Conservation (phyloP, 768 basidiomycete genomes). For the Hericium rajendrae region DNA sequence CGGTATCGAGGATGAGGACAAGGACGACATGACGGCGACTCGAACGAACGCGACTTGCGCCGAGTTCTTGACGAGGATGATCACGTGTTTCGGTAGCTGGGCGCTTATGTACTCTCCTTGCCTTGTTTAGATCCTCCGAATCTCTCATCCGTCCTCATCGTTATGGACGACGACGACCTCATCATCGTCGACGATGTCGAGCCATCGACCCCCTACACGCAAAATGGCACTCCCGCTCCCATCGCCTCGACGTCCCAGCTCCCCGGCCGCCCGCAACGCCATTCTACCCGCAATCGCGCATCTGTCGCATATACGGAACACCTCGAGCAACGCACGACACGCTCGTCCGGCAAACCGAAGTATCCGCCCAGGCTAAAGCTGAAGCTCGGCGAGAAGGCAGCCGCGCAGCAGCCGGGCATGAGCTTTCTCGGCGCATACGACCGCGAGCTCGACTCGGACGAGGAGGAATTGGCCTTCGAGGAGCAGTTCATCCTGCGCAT, state of each 20-base stretch:
- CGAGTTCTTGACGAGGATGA: not conserved
- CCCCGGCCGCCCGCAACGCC: constrained; percentile 12
- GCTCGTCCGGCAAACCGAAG: constrained; percentile 34
- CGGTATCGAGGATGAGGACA: constrained; percentile 15
- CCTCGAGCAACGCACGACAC: constrained; percentile 25
- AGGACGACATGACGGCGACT: not conserved
- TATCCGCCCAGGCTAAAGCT: constrained; percentile 70
- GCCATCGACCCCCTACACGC: constrained; percentile 27
- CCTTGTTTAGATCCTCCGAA: not conserved
- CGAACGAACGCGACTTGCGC: not conserved
- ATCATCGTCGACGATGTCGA: constrained; percentile 54
- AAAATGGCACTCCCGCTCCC: constrained; percentile 17
- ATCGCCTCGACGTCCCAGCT: constrained; percentile 5
- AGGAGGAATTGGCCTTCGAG: constrained; percentile 90
- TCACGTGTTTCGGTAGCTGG: not conserved
- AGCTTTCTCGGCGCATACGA: constrained; percentile 89
- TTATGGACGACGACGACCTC: constrained; percentile 43
- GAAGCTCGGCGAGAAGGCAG: constrained; percentile 78
- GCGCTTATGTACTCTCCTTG: not conserved
- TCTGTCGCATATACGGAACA: constrained; percentile 15
- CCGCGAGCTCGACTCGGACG: constrained; percentile 89
- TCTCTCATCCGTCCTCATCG: not conserved
- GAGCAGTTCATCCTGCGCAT: constrained; percentile 93
- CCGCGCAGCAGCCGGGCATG: constrained; percentile 73
- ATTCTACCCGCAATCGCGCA: constrained; percentile 15